These are phyloP conservation scores for Dalbergia cochinchinensis DNA, from an alignment of 306 rosid genomes.

Conservation along the genomic window DNA sequence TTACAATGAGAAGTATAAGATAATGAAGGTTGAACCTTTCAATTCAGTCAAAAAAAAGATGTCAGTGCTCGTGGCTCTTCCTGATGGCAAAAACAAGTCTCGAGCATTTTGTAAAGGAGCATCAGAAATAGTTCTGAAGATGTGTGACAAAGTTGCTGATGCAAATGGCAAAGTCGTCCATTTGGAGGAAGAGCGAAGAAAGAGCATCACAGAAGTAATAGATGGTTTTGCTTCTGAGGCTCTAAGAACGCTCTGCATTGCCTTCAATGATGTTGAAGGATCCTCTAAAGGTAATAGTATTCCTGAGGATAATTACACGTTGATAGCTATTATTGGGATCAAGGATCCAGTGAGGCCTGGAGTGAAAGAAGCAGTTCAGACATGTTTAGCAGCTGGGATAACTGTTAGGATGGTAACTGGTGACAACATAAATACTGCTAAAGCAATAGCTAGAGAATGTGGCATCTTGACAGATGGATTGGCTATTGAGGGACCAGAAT, in stretches of 20 bases:
- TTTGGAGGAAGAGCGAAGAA: constrained; percentile 62
- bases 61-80: constrained; percentile 77
- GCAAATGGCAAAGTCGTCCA: constrained; percentile 63
- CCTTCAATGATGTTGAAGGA: constrained; percentile 65
- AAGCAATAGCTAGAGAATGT: constrained; percentile 94
- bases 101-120: constrained; percentile 91
- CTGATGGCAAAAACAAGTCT: constrained; percentile 48
- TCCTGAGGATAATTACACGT: constrained; percentile 69
- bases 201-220: constrained; percentile 59
- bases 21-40: constrained; percentile 80
- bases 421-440: constrained; percentile 91
- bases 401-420: constrained; percentile 92
- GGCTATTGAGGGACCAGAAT: constrained; percentile 91
- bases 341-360: constrained; percentile 93
- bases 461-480: constrained; percentile 90
- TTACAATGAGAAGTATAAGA: constrained; percentile 57
- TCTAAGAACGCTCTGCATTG: constrained; percentile 82
- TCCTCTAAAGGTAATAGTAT: constrained; percentile 43
- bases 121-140: constrained; percentile 70
- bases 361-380: constrained; percentile 83
- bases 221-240: constrained; percentile 75
- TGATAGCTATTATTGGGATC: constrained; percentile 80
- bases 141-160: constrained; percentile 73
- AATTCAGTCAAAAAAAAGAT: constrained; percentile 76
- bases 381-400: constrained; percentile 84